Percentiles rank a stretch among this genome's conserved stretches.
phyloP scores from a whole-genome alignment of 768 basidiomycete species.

The Tephrocybe sp. region DNA sequence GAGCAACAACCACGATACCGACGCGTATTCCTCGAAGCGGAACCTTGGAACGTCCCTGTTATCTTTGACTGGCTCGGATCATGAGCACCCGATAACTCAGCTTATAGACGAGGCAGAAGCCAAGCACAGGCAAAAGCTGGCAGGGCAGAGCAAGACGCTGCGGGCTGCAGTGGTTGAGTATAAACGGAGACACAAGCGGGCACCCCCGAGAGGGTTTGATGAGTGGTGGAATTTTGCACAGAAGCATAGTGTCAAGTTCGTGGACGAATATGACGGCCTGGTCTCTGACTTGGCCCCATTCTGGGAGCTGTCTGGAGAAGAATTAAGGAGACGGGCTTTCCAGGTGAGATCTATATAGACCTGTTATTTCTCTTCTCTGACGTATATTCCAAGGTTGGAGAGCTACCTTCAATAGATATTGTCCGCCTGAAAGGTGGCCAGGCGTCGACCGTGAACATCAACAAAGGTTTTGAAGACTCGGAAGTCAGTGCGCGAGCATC shows the following conservation, averaged over 20 bases:
- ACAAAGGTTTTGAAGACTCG: conserved; percentile 57
- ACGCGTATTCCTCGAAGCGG: too few relatives aligned
- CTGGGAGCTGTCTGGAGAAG: conserved; percentile 75
- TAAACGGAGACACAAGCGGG: conserved; percentile 67
- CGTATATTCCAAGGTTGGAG: conserved; percentile 52
- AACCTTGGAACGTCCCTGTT: too few relatives aligned
- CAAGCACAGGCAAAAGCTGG: too few relatives aligned
- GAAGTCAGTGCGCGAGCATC: conserved; percentile 78
- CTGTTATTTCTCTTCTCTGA: background rate
- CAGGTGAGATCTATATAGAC: conserved; percentile 43
- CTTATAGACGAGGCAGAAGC: too few relatives aligned
- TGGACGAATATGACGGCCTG: conserved; percentile 90
- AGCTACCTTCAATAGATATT: conserved; percentile 81
- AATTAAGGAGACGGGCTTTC: conserved; percentile 62
- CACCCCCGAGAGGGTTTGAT: conserved; percentile 91
- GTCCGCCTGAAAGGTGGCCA: conserved; percentile 75
- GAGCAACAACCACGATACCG: too few relatives aligned
- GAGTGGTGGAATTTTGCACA: conserved; percentile 84
- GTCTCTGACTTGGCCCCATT: conserved; percentile 82
- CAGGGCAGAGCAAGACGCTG: conserved; percentile 60
- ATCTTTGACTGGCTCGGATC: too few relatives aligned
- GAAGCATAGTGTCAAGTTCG: conserved; percentile 70
- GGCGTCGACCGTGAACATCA: conserved; percentile 56
- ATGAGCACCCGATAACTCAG: too few relatives aligned
- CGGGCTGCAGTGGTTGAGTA: conserved; percentile 82